Conservation (phyloP, 345 rosid species). For the Salix dunnii region DNA sequence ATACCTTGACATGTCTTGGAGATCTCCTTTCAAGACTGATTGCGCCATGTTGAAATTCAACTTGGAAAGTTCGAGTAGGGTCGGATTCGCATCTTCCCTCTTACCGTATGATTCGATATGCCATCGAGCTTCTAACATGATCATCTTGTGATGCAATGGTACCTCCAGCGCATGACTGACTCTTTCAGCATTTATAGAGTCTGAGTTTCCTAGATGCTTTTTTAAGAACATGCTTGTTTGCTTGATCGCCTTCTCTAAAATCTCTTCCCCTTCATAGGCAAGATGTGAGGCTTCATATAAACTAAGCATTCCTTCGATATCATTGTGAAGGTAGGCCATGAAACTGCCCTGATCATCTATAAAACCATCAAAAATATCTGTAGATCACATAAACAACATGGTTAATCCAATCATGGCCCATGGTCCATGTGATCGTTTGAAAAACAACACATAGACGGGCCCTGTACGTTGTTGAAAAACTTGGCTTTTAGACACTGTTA, state of each 20-base stretch:
- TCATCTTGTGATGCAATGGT: conserved; percentile 32
- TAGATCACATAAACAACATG: neutral
- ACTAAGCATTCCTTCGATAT: conserved; percentile 33
- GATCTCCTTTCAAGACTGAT: conserved; percentile 31
- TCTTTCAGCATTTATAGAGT: neutral
- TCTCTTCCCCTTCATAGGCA: conserved; percentile 34
- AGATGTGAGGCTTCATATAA: conserved; percentile 44
- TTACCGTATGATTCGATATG: conserved; percentile 24
- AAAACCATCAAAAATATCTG: conserved; percentile 37
- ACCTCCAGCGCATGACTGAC: conserved; percentile 36
- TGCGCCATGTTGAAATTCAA: conserved; percentile 44
- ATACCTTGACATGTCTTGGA: conserved; percentile 32
- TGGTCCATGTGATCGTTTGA: too few relatives aligned
- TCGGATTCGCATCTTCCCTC: neutral
- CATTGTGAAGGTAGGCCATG: neutral
- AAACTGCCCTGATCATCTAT: conserved; percentile 21
- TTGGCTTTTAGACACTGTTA: neutral
- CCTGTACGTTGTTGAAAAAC: too few relatives aligned
- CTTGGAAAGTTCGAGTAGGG: conserved; percentile 38
- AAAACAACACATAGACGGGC: too few relatives aligned
- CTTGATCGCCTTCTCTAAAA: conserved; percentile 22
- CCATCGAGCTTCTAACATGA: conserved; percentile 35
- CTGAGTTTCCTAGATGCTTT: neutral
- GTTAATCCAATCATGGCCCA: neutral
- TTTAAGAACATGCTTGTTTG: conserved; percentile 20